These are phyloP conservation scores for Leishmania amazonensis DNA, from an alignment of 208 protist genomes.

Conservation along the genomic window DNA sequence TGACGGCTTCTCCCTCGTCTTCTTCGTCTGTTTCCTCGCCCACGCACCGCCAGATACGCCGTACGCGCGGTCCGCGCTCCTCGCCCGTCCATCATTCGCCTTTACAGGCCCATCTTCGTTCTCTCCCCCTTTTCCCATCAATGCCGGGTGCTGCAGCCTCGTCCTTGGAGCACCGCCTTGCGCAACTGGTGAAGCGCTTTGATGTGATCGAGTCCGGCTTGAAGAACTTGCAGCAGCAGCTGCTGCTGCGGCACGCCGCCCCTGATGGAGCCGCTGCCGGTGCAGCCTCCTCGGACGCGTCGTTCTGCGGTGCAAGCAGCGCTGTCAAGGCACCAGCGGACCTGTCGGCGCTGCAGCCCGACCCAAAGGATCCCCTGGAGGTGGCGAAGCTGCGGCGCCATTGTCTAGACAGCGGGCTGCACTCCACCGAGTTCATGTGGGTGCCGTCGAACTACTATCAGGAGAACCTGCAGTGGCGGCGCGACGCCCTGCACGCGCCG, in stretches of 20 bases:
- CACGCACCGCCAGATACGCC: background rate
- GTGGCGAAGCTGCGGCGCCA: constrained; percentile 63
- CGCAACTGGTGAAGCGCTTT: constrained; percentile 41
- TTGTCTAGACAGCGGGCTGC: constrained; percentile 51
- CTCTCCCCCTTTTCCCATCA: background rate
- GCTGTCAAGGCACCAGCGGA: constrained; percentile 19
- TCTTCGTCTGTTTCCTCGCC: background rate
- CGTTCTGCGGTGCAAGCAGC: background rate
- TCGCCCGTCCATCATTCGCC: background rate
- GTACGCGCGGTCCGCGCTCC: background rate
- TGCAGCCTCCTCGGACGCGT: background rate
- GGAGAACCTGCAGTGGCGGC: constrained; percentile 78
- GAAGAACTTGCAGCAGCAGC: constrained; percentile 16
- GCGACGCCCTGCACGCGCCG: constrained; percentile 70
- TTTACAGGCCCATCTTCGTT: background rate
- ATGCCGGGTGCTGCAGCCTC: background rate
- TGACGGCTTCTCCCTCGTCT: background rate
- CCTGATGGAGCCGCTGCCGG: too few relatives aligned
- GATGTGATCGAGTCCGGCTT: constrained; percentile 47
- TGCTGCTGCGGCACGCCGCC: background rate
- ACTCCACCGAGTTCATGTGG: constrained; percentile 72
- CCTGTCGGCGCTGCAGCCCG: constrained; percentile 56
- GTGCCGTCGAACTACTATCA: constrained; percentile 91
- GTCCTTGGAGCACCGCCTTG: constrained; percentile 40
- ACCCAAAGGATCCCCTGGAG: constrained; percentile 55